These are phyloP conservation scores for Uronychia setigera DNA, from an alignment of 73 alveolate genomes.

Conservation along the genomic window DNA sequence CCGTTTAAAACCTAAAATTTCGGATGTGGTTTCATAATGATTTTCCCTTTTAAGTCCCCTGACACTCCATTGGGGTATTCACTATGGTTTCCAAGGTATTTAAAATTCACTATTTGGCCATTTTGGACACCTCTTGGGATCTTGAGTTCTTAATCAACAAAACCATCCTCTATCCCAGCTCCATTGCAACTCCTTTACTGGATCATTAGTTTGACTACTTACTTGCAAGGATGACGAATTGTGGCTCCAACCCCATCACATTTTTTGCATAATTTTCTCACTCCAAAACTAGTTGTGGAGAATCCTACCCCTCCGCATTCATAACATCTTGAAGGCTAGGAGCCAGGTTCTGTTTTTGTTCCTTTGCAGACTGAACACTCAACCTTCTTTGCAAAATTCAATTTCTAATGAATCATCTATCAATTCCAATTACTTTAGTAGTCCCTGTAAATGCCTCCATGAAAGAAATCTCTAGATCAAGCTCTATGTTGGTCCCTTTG, in stretches of 20 bases:
- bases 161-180: constrained; percentile 8
- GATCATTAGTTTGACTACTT: neutral
- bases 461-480: constrained; percentile 30
- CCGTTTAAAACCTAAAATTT: constrained; percentile 15
- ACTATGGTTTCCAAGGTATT: constrained; percentile 52
- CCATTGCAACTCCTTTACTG: constrained; percentile 36
- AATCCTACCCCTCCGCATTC: constrained; percentile 68
- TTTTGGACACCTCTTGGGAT: constrained; percentile 47
- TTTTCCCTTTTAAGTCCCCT: constrained; percentile 39
- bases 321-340: constrained; percentile 47
- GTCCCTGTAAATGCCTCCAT: constrained; percentile 56
- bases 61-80: constrained; percentile 29
- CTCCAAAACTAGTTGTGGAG: constrained; percentile 44
- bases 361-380: constrained; percentile 54
- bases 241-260: constrained; percentile 56
- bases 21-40: constrained; percentile 31
- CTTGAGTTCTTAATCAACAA: constrained; percentile 25
- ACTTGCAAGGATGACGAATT: constrained; percentile 28
- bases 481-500: constrained; percentile 39
- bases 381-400: constrained; percentile 39
- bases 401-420: neutral
- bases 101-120: constrained; percentile 39
- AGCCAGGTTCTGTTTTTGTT: constrained; percentile 33
- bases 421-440: neutral
- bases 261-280: constrained; percentile 39